Base-by-base conservation (phyloP, 2,329 filamentous ascomycete species). In the Aspergillus sp. region DNA sequence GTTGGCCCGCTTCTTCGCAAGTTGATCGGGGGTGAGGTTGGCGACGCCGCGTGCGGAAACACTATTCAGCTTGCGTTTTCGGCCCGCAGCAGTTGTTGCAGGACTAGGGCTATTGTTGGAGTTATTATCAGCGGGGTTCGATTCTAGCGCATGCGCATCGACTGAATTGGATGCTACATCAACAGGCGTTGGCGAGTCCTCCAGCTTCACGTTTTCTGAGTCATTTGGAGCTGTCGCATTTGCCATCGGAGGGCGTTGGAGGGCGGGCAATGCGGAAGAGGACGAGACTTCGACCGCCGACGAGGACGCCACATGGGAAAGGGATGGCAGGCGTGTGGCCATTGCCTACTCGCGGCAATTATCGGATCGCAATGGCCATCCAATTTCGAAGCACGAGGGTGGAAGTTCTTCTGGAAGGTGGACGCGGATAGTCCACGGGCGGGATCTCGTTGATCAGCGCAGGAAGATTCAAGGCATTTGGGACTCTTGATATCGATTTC, bases 1-100 rank as follows among this genome's bases (percentile, higher is more conserved):
- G 83, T 96, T 96, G 68, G 91, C 90, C 63, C 93, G 84, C 80
- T 96, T 97, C 74, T 92, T 90, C 31, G 89, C 90, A 58, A 96
- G 84, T 76, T 96, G 93, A 61, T 93, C 90, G 6, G 91, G 90
- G 11, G 91, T 96, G 70, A 96, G 82, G 68, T 90, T 93, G 62
- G 91, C 91, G 56, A 96, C 92, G 62, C 90, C 92, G 64, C 91
- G 86, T 58, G 89, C 79, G 46, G 75, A 73, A 23, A 72, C 63
- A 57, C 67, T 74, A 41, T 71, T 70, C 55, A 76, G 63, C 64
- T 79, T 81, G 67, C 77, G 75, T 65, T 77, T 77, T 56, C 73
- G 70, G 50, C 73, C 73, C 23, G 70, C 68, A 33, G 65, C 66
- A 14, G 41, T 51, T 5, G 64, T 61, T 19, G 58, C 56, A 15